Conservation (phyloP, 1,139 yeast genomes). For the Pichia kudriavzevii region DNA sequence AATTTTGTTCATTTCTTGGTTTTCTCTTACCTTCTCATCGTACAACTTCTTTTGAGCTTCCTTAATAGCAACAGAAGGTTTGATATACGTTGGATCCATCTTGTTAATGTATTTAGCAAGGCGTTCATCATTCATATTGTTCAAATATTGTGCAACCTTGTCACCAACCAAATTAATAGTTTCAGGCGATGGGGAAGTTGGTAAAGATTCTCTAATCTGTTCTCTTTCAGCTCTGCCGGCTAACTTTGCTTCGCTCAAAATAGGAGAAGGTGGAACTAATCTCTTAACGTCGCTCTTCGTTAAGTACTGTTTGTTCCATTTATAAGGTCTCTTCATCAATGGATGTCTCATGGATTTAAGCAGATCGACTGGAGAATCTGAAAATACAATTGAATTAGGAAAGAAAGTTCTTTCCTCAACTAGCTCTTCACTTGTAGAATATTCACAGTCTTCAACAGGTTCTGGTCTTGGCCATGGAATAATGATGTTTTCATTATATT, state of each 20-base stretch:
- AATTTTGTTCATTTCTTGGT: slow-evolving; percentile 18
- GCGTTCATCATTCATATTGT: slow-evolving; percentile 28
- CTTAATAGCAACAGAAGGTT: slow-evolving; percentile 15
- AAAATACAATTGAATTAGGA: slow-evolving; percentile 56
- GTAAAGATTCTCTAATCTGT: slow-evolving; percentile 38
- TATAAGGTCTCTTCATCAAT: slow-evolving; percentile 51
- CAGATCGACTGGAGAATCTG: slow-evolving; percentile 62
- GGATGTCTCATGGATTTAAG: slow-evolving; percentile 68
- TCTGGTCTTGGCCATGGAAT: slow-evolving; percentile 93
- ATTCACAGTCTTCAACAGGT: slow-evolving; percentile 48
- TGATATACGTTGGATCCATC: slow-evolving; percentile 21
- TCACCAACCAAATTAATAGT: slow-evolving; percentile 64
- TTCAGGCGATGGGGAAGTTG: slow-evolving; percentile 53
- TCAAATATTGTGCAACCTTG: slow-evolving; percentile 52
- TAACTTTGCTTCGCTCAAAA: slow-evolving; percentile 56
- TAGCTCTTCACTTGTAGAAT: slow-evolving; percentile 51
- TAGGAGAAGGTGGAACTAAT: slow-evolving; percentile 71
- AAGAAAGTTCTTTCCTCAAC: slow-evolving; percentile 71
- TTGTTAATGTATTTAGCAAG: slow-evolving; percentile 25
- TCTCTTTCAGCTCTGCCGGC: slow-evolving; percentile 55
- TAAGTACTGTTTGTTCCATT: slow-evolving; percentile 42
- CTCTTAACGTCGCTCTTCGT: slow-evolving; percentile 56
- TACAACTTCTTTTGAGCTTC: slow-evolving; percentile 16
- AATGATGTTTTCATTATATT: slow-evolving; percentile 53
- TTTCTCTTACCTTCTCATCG: slow-evolving; percentile 17